Evolutionary conservation across 768 basidiomycete species (phyloP).

Genomic region (Naganishia randhawae): DNA sequence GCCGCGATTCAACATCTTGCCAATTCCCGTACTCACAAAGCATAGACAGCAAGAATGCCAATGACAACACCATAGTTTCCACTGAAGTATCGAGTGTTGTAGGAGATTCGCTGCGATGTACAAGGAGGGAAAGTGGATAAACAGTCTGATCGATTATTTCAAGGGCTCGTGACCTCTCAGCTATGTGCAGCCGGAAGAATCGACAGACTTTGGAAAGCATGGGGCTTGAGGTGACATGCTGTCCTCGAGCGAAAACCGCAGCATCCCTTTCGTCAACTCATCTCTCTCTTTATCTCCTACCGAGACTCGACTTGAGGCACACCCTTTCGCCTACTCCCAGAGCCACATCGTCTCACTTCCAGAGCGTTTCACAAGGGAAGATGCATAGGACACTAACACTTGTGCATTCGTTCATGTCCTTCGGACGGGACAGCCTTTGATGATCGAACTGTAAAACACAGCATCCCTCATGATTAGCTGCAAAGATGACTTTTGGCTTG

Average conservation of each 20-base stretch:
- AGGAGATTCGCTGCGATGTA: constrained; percentile 45
- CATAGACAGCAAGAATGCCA: constrained; percentile 81
- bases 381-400: constrained; percentile 31
- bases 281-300: no score
- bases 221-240: no score
- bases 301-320: no score
- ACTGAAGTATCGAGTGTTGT: constrained; percentile 66
- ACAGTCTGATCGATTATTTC: constrained; percentile 9
- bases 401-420: constrained; percentile 50
- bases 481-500: not conserved
- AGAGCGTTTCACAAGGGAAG: not conserved
- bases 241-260: no score
- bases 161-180: no score
- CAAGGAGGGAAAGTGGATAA: not conserved
- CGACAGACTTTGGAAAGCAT: no score
- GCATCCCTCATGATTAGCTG: not conserved
- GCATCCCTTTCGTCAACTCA: no score
- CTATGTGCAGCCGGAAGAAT: no score
- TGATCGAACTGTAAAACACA: constrained; percentile 45
- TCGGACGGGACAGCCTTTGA: constrained; percentile 47
- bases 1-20: not conserved
- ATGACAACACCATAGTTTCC: constrained; percentile 89
- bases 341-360: not conserved
- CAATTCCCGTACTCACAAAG: constrained; percentile 58
- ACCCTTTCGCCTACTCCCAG: not conserved